A percentile compares a stretch with the other conserved stretches of the same genome.
Conservation (phyloP, 2,329 filamentous ascomycete species). For the Cryphonectria radicalis region DNA sequence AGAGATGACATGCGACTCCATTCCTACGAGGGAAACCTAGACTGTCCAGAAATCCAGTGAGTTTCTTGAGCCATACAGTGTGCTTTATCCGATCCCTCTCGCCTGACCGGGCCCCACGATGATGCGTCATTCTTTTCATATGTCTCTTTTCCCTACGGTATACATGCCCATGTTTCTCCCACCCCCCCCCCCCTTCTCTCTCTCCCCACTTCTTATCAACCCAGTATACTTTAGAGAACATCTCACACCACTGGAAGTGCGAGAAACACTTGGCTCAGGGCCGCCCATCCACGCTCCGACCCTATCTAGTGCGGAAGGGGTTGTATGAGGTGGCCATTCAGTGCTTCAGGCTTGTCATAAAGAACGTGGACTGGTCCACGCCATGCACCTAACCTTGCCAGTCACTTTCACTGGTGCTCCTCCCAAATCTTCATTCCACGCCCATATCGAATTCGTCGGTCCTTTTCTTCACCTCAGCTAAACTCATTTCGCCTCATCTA, state of each 20-base stretch:
- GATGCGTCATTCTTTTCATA: slow-evolving; percentile 1
- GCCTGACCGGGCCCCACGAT: neutral
- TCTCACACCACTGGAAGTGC: slow-evolving; percentile 25
- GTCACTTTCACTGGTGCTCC: slow-evolving; percentile 30
- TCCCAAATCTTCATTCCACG: slow-evolving; percentile 32
- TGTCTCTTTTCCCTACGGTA: slow-evolving; percentile 5
- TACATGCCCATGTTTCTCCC: neutral
- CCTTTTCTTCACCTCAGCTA: slow-evolving; percentile 33
- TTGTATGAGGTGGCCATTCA: slow-evolving; percentile 42
- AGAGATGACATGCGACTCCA: slow-evolving; percentile 16
- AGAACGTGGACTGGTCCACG: slow-evolving; percentile 46
- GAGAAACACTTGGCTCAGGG: slow-evolving; percentile 36
- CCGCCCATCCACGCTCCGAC: slow-evolving; percentile 41
- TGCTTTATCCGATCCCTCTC: neutral
- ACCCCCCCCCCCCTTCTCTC: too few species aligned
- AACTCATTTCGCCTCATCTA: slow-evolving; percentile 36
- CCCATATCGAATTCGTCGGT: slow-evolving; percentile 25
- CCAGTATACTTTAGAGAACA: slow-evolving; percentile 18
- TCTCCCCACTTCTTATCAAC: slow-evolving; percentile 11
- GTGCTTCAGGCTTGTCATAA: slow-evolving; percentile 40
- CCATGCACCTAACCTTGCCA: slow-evolving; percentile 40
- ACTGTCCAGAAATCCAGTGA: slow-evolving; percentile 16
- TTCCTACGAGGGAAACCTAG: slow-evolving; percentile 6
- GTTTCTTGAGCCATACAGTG: slow-evolving; percentile 18
- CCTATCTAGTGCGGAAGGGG: slow-evolving; percentile 41